Evolutionary conservation across 2,329 filamentous ascomycete genomes (phyloP), one percentile per base, ranked within the genome.

Genomic region (Monilinia fructicola): DNA sequence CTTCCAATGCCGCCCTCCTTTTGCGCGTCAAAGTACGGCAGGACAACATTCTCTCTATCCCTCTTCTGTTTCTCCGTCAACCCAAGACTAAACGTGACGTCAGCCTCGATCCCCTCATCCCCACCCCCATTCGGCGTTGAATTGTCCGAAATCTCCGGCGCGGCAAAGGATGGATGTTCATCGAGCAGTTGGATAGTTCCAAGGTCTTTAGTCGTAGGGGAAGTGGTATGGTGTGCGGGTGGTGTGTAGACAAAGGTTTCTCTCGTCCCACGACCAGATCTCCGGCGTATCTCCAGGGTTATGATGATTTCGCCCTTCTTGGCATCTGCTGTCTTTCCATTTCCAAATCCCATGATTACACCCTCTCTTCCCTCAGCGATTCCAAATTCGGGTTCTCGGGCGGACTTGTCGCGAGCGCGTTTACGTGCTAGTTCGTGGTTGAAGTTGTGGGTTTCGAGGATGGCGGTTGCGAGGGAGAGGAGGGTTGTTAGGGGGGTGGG

Each of bases 21-120:
- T 83, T 99, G 95, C 31, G 95, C 95, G 81, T 99, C 95, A 78
- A 96, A 97, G 77, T 99, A 98, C 21, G 95, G 95, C 77, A 98
- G 77, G 52, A 98, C 91, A 11, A 99, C 91, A 0, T 90, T 91
- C 74, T 97, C 94, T 35, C 95, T 82, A 61, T 96, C 94, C 70
- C 84, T 83, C 73, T 90, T 85, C 80, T 99, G 95, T 80, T 95
- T 93, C 67, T 97, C 94, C 23, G 94, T 98, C 67, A 99, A 80
- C 0, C 90, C 89, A 4, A 99, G 79, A 70, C 90, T 90, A 76
- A 99, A 99, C 0, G 94, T 97, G 12, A 90, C 90, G 73, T 87
- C 85, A 67, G 86, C 82, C 44, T 84, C 84, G 35, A 84, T 84
- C 1, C 70, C 67, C 40, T 77, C 83, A 1, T 74, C 28, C 0